phyloP scores from a whole-genome alignment of 2,329 filamentous ascomycete species.

The Scedosporium dehoogii region DNA sequence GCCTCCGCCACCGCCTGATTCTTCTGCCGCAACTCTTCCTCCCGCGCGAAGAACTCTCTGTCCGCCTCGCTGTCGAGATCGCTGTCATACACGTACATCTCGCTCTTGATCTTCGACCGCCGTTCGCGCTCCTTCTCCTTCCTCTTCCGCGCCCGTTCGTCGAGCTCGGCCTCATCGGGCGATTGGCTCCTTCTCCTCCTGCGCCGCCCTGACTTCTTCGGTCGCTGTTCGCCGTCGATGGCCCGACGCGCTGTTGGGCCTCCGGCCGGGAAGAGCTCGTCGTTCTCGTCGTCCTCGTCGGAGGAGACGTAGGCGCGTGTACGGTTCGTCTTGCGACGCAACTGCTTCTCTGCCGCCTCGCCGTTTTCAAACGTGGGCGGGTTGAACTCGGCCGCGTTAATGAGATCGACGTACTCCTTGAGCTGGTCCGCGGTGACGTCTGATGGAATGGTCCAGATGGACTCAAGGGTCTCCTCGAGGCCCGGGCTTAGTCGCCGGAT shows the following conservation, averaged over 20 bases:
- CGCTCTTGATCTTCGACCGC: slow-evolving; percentile 71
- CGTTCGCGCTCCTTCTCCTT: slow-evolving; percentile 67
- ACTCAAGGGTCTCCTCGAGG: slow-evolving; percentile 62
- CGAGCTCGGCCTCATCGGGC: slow-evolving; percentile 52
- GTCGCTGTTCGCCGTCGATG: slow-evolving; percentile 47
- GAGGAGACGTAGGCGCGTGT: slow-evolving; percentile 54
- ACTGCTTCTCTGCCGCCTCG: slow-evolving; percentile 62
- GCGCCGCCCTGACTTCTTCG: slow-evolving; percentile 36
- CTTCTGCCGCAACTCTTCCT: slow-evolving; percentile 41
- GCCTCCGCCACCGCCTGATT: slow-evolving; percentile 9
- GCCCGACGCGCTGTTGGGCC: slow-evolving; percentile 50
- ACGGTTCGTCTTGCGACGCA: slow-evolving; percentile 52
- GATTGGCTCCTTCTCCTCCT: slow-evolving; percentile 26
- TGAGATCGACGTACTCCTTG: slow-evolving; percentile 57
- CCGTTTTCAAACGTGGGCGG: slow-evolving; percentile 71
- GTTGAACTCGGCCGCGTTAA: slow-evolving; percentile 69
- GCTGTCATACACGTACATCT: slow-evolving; percentile 67
- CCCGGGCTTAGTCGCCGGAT: slow-evolving; percentile 48
- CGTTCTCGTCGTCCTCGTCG: slow-evolving; percentile 36
- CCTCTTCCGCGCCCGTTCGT: slow-evolving; percentile 51
- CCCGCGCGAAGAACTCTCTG: slow-evolving; percentile 65
- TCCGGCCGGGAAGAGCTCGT: slow-evolving; percentile 58
- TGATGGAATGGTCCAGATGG: slow-evolving; percentile 68
- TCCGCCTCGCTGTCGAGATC: slow-evolving; percentile 71
- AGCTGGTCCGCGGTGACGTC: slow-evolving; percentile 54